Percentiles rank a stretch among this genome's conserved stretches.
Evolutionary conservation across 2,329 filamentous ascomycete genomes (phyloP).

Genomic region (Alternaria triticina): DNA sequence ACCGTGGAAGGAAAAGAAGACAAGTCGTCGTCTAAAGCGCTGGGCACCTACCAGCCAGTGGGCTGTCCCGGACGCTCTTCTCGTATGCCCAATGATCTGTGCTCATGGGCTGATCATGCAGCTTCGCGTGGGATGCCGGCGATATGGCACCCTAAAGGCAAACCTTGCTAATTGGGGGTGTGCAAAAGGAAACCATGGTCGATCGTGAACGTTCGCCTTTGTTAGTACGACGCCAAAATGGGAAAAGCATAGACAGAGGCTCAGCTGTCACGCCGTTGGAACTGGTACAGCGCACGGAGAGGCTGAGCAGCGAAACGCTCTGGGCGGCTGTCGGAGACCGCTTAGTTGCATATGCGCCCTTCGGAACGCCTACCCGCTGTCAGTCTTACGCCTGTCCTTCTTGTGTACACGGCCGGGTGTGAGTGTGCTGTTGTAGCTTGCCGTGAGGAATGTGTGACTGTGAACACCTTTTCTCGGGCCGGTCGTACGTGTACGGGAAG

Average conservation of each 20-base stretch:
- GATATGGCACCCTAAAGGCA: background rate
- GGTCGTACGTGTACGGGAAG: constrained; percentile 16
- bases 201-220: background rate
- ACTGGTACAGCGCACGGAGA: background rate
- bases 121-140: constrained; percentile 2
- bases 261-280: constrained; percentile 5
- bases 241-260: constrained; percentile 1
- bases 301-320: background rate
- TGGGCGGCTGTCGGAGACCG: constrained; percentile 4
- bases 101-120: constrained; percentile 9
- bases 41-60: background rate
- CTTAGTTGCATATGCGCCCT: constrained; percentile 10
- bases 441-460: constrained; percentile 3
- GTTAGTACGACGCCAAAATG: background rate
- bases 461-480: constrained; percentile 4
- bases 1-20: constrained; percentile 1
- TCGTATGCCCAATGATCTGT: constrained; percentile 9
- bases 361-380: constrained; percentile 18
- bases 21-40: background rate
- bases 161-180: background rate
- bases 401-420: background rate
- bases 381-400: constrained; percentile 15
- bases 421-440: constrained; percentile 3
- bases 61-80: background rate
- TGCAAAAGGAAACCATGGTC: background rate